Percentiles rank a stretch among this genome's conserved stretches.
phyloP scores from a whole-genome alignment of 2,329 filamentous ascomycete genomes.

The Paecilomyces variotii region DNA sequence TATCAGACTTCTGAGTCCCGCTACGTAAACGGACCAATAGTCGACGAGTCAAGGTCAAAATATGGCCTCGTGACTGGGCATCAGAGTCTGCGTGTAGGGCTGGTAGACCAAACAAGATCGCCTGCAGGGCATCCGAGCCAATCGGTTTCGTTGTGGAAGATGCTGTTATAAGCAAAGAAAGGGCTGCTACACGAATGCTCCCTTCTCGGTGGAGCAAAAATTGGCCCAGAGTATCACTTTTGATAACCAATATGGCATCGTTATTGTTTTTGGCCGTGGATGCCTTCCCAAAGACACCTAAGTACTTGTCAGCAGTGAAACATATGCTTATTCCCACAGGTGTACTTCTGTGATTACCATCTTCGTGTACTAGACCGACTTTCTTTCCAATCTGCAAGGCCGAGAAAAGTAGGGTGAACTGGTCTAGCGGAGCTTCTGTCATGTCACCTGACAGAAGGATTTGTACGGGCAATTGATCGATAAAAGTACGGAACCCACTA shows the following conservation, averaged over 20 bases:
- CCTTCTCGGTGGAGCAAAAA: constrained; percentile 44
- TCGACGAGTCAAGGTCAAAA: constrained; percentile 65
- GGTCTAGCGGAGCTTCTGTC: constrained; percentile 42
- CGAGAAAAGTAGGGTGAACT: constrained; percentile 55
- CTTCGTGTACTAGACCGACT: constrained; percentile 60
- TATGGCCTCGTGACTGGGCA: constrained; percentile 74
- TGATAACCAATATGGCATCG: constrained; percentile 20
- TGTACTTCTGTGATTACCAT: constrained; percentile 39
- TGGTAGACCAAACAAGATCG: constrained; percentile 58
- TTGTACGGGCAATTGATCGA: constrained; percentile 50
- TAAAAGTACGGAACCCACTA: constrained; percentile 37
- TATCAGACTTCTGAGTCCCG: constrained; percentile 41
- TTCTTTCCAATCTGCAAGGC: constrained; percentile 66
- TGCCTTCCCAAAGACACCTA: constrained; percentile 21
- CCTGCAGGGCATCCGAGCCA: constrained; percentile 50
- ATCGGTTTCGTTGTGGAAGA: constrained; percentile 67
- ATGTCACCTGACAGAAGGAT: constrained; percentile 41
- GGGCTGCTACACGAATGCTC: constrained; percentile 66
- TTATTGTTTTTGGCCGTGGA: constrained; percentile 5
- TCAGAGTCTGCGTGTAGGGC: constrained; percentile 77
- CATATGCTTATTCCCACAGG: background rate
- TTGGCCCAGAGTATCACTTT: constrained; percentile 26
- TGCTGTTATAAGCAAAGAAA: constrained; percentile 72
- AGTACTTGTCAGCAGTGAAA: constrained; percentile 1
- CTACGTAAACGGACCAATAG: constrained; percentile 69